Conservation (phyloP, 2,329 filamentous ascomycete species). For the Cladophialophora immunda region DNA sequence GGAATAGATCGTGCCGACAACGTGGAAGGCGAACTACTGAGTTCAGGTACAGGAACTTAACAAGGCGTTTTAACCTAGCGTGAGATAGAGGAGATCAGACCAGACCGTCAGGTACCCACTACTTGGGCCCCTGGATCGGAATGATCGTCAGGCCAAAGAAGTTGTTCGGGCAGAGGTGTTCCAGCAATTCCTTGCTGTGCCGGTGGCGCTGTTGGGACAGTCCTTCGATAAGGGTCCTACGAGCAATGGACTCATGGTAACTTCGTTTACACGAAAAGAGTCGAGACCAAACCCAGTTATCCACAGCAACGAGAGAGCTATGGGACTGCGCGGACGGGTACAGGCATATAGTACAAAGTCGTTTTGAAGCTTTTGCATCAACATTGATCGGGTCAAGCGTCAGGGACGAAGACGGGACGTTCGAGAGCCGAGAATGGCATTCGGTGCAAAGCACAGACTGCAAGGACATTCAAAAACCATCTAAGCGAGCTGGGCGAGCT, state of each 20-base stretch:
- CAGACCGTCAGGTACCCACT: neutral
- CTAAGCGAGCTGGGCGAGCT: neutral
- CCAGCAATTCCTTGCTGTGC: neutral
- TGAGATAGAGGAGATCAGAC: neutral
- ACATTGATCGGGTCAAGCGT: constrained; percentile 1
- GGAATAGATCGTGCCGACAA: neutral
- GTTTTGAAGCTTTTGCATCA: neutral
- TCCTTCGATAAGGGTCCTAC: neutral
- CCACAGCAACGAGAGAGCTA: neutral
- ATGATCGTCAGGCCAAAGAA: neutral
- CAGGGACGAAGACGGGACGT: neutral
- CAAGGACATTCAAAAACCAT: neutral
- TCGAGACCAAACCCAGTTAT: neutral
- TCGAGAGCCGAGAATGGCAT: neutral
- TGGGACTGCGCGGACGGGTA: neutral
- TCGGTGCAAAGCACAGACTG: neutral
- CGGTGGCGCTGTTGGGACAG: neutral
- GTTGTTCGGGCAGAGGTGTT: too few species aligned
- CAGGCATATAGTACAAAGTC: neutral
- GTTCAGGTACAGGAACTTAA: neutral
- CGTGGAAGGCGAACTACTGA: neutral
- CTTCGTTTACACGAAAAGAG: neutral
- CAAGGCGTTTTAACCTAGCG: neutral
- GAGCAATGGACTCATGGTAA: neutral
- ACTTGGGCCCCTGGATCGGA: neutral